phyloP scores from a whole-genome alignment of 2,329 filamentous ascomycete genomes.

The Phymatotrichopsis omnivora region DNA sequence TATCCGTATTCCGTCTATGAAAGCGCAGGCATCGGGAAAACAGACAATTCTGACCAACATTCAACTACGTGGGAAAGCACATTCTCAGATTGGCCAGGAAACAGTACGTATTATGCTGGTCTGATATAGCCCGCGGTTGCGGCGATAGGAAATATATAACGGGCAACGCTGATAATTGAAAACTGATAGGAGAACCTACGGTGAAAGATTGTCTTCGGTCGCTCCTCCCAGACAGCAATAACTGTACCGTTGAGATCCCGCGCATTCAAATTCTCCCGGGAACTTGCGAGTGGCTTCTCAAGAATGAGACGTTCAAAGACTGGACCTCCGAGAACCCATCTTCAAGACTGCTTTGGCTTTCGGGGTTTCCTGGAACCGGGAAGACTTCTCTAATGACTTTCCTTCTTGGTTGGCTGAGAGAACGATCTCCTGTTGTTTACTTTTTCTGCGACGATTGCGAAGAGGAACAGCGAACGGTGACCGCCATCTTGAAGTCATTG shows the following conservation, averaged over 20 bases:
- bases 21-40: no score
- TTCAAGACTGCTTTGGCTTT: conserved; percentile 3
- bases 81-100: no score
- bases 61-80: no score
- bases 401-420: neutral
- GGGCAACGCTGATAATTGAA: no score
- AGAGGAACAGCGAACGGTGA: neutral
- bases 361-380: conserved; percentile 3
- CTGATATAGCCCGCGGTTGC: no score
- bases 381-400: conserved; percentile 9
- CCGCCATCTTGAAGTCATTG: conserved; percentile 3
- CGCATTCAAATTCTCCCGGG: neutral
- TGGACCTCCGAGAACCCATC: neutral
- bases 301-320: neutral
- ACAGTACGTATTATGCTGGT: no score
- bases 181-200: no score
- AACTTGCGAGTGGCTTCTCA: conserved; percentile 9
- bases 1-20: no score
- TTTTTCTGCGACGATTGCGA: conserved; percentile 8
- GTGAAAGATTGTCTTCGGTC: conserved; percentile 1
- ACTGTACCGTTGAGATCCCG: neutral
- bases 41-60: no score
- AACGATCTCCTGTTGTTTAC: neutral
- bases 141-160: no score
- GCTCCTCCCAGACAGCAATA: conserved; percentile 1